Conservation (phyloP, 1,139 yeast genomes). For the Candida smagusa region DNA sequence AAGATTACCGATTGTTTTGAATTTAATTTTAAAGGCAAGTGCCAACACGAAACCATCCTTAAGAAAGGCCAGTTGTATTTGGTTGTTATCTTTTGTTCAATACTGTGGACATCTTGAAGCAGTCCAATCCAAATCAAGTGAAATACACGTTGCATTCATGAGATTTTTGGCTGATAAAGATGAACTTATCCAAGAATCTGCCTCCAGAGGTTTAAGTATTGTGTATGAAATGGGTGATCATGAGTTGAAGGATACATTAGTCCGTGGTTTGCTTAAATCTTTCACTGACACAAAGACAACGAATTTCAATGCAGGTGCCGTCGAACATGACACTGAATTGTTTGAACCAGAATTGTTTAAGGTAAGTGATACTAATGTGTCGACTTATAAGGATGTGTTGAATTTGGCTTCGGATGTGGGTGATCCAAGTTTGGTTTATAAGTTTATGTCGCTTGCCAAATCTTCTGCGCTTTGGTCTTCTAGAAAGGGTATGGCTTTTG, state of each 20-base stretch:
- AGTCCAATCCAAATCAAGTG: slow-evolving; percentile 44
- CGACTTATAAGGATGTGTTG: slow-evolving; percentile 83
- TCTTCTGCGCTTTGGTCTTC: slow-evolving; percentile 91
- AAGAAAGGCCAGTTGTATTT: slow-evolving; percentile 76
- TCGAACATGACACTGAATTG: slow-evolving; percentile 76
- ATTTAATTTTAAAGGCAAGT: slow-evolving; percentile 50
- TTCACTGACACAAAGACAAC: slow-evolving; percentile 68
- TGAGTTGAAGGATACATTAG: slow-evolving; percentile 68
- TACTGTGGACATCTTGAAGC: slow-evolving; percentile 55
- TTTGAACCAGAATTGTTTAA: slow-evolving; percentile 80
- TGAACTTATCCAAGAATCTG: slow-evolving; percentile 85
- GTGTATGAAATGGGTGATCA: slow-evolving; percentile 75
- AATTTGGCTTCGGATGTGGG: slow-evolving; percentile 91
- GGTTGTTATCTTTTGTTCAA: slow-evolving; percentile 80
- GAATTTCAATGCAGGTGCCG: slow-evolving; percentile 59
- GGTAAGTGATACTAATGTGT: slow-evolving; percentile 82
- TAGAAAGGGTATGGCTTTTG: slow-evolving; percentile 90
- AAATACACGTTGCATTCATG: slow-evolving; percentile 72
- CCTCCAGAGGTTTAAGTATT: slow-evolving; percentile 82
- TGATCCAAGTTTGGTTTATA: slow-evolving; percentile 89
- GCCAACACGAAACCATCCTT: slow-evolving; percentile 67
- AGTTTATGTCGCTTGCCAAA: slow-evolving; percentile 89
- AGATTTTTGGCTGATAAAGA: slow-evolving; percentile 73
- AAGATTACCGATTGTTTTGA: slow-evolving; percentile 38
- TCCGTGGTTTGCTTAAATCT: slow-evolving; percentile 70